phyloP scores from a whole-genome alignment of 805 yeast genomes.

The Ogataea henricii region DNA sequence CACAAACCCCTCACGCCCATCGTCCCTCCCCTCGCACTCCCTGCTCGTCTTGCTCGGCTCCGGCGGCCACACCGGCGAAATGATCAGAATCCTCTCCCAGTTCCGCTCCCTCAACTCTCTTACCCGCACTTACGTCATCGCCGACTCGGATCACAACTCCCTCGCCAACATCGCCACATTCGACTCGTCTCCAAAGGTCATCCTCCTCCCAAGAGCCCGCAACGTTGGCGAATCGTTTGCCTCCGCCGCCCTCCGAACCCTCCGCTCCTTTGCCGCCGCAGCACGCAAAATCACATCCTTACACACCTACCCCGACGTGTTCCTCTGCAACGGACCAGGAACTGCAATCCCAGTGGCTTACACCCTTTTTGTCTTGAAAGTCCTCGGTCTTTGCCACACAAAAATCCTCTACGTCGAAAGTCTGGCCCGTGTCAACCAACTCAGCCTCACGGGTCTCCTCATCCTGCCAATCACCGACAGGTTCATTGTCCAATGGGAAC shows the following conservation, averaged over 20 bases:
- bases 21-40: slow-evolving; percentile 1
- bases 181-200: slow-evolving; percentile 34
- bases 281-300: slow-evolving; percentile 15
- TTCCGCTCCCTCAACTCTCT: slow-evolving; percentile 33
- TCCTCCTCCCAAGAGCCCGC: slow-evolving; percentile 36
- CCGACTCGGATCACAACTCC: slow-evolving; percentile 51
- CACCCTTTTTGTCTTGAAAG: slow-evolving; percentile 52
- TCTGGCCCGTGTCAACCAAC: slow-evolving; percentile 72
- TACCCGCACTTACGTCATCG: slow-evolving; percentile 33
- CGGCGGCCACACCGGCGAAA: slow-evolving; percentile 97
- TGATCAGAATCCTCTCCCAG: slow-evolving; percentile 65
- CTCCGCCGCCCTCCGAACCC: slow-evolving; percentile 36
- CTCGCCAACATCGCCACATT: slow-evolving; percentile 40
- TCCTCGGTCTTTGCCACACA: slow-evolving; percentile 47
- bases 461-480: slow-evolving; percentile 72
- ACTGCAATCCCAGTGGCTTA: slow-evolving; percentile 72
- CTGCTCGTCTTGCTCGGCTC: slow-evolving; percentile 80
- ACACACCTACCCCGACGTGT: slow-evolving; percentile 29
- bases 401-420: slow-evolving; percentile 81
- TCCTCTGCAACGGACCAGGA: slow-evolving; percentile 76
- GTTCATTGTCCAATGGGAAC: slow-evolving; percentile 89
- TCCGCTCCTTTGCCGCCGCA: slow-evolving; percentile 33
- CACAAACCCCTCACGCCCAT: slow-evolving; percentile 4
- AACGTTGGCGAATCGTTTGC: slow-evolving; percentile 40
- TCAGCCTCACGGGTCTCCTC: slow-evolving; percentile 77